Base-by-base conservation (phyloP, 306 rosid genomes). In the Trifolium subterraneum region DNA sequence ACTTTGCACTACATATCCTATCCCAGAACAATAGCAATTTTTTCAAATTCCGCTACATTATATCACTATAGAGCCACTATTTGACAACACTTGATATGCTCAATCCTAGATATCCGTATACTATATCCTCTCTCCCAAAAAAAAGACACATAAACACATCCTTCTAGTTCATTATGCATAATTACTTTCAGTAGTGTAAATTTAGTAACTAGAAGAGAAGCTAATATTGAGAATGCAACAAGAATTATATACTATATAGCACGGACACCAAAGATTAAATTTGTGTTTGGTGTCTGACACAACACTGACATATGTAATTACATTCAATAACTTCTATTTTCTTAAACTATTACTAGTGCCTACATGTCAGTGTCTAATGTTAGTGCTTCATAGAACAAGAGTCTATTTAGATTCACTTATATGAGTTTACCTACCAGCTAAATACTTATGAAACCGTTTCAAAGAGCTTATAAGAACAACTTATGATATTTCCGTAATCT, bases 91-190 rank as follows among this genome's bases (percentile, higher is more conserved):
- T 29, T 29, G 33, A 29, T 5, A 73, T 35, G 16, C 16, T 14
- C 70, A 72, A 31, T 10, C 55, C 61, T 41, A 8, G 10, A n/a
- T 8, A 78, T 71, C 29, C 29, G 13, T 27, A 39, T 20, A 52
- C 35, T 20, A 65, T 2, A 71, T 55, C 60, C 13, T 69, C 27
- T 29, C 60, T 29, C 41, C 10, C 2, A 36, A 8, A 44, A 56
- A 22, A 58, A 59, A 23, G 31, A 56, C 27, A 41, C 55, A 58
- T 1, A 67, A 8, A 38, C n/a, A 63, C 25, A 78, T 61, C 45
- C 18, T 35, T 78, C 20, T 36, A 15, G 48, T 25, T 74, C 60
- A 16, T 18, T 10, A 44, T 44, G 77, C 60, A 59, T 71, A 71
- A 44, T 20, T 20, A 54, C 52, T 54, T 56, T 71, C 65, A 55